Evolutionary conservation across 176 grass and related monocot genomes (phyloP).

Genomic region (Triticum urartu): DNA sequence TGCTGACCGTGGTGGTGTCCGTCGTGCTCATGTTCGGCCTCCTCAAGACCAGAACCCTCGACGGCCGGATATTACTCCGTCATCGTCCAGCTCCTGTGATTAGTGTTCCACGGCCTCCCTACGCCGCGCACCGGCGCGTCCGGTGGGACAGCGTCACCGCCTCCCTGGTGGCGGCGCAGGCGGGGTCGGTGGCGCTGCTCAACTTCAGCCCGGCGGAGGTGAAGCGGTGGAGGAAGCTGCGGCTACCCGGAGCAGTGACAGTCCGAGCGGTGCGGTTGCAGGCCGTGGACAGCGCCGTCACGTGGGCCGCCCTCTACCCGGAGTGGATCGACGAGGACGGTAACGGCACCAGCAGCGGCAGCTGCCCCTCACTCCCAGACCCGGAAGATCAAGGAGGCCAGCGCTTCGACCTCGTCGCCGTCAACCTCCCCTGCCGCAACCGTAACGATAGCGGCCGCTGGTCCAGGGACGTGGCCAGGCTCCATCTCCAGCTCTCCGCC

Average conservation of each 20-base stretch:
- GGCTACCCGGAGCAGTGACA: background rate
- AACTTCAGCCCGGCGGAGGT: conserved; percentile 68
- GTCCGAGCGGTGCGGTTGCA: conserved; percentile 38
- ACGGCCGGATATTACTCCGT: background rate
- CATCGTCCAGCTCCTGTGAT: background rate
- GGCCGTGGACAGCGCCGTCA: conserved; percentile 37
- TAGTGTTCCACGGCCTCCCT: background rate
- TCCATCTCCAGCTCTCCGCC: conserved; percentile 68
- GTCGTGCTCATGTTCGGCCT: conserved; percentile 30
- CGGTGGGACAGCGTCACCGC: conserved; percentile 47
- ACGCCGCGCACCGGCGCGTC: conserved; percentile 34
- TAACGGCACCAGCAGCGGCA: background rate
- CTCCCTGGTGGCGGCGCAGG: background rate
- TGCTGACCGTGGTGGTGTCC: background rate
- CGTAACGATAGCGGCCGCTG: conserved; percentile 11
- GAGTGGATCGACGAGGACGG: conserved; percentile 65
- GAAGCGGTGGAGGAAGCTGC: conserved; percentile 35
- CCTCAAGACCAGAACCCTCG: conserved; percentile 13
- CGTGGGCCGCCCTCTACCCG: conserved; percentile 66
- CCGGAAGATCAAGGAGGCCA: background rate
- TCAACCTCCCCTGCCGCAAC: conserved; percentile 57
- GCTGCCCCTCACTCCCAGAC: conserved; percentile 57
- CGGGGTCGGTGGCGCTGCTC: conserved; percentile 36
- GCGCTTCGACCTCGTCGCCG: conserved; percentile 61
- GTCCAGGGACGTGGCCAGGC: conserved; percentile 71